phyloP scores from a whole-genome alignment of 345 rosid species.

The Punica granatum region DNA sequence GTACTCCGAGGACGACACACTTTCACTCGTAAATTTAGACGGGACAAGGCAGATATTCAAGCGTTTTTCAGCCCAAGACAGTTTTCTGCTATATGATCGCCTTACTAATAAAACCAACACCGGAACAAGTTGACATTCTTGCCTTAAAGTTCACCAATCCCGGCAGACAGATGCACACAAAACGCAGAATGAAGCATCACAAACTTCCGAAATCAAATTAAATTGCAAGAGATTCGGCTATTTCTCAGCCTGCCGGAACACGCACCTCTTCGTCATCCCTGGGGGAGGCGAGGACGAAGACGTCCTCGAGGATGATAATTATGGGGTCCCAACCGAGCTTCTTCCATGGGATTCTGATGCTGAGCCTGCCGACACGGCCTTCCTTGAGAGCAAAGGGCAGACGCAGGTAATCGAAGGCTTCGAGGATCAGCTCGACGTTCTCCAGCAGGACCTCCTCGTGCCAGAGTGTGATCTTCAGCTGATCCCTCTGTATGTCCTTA shows the following conservation, averaged over 20 bases:
- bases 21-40: neutral
- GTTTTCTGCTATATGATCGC: neutral
- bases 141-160: slow-evolving; percentile 1
- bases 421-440: slow-evolving; percentile 72
- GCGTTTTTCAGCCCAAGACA: neutral
- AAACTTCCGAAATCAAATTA: neutral
- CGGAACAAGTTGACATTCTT: too few relatives aligned
- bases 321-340: slow-evolving; percentile 70
- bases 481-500: slow-evolving; percentile 70
- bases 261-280: slow-evolving; percentile 72
- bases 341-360: slow-evolving; percentile 81
- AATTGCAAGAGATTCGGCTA: neutral
- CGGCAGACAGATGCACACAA: neutral
- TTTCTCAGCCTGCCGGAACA: neutral
- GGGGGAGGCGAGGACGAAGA: slow-evolving; percentile 55
- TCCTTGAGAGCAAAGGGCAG: slow-evolving; percentile 73
- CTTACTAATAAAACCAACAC: neutral
- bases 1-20: neutral
- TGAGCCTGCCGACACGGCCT: slow-evolving; percentile 70
- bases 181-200: neutral
- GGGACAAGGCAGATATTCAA: neutral
- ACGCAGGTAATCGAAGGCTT: slow-evolving; percentile 87
- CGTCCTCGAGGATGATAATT: slow-evolving; percentile 63
- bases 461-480: slow-evolving; percentile 80
- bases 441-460: slow-evolving; percentile 67